Base-by-base conservation (phyloP, 2,329 filamentous ascomycete species). In the Dactylellina cionopaga region DNA sequence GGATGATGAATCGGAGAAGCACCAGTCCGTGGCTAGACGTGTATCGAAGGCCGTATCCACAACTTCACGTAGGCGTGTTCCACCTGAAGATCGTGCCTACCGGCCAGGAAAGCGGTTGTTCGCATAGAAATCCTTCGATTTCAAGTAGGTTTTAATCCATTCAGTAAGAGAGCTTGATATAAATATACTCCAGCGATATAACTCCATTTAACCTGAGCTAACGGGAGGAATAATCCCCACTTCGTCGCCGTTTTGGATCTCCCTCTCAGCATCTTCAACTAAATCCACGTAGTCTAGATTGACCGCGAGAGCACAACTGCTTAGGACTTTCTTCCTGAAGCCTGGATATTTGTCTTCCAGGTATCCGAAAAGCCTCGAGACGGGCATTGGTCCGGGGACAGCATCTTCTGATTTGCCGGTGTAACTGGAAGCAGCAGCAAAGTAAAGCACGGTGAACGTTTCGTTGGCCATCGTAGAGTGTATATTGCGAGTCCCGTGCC, bases 141-240 rank as follows among this genome's bases (percentile, higher is more conserved):
- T 15, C 22, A 2, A 13, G 10, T 49, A 6, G n/a, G 43, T 22
- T 29, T 41, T 31, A 17, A 24, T 4, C 22, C 19, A 19, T 19
- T 25, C 3, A 1, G n/a, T n/a, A n/a, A n/a, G n/a, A 5, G n/a
- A 17, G 25, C 29, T 13, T 22, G 49, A 5, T 5, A 24, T 15
- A 44, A 11, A 19, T 11, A 24, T 5, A 19, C 15, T 44, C 19
- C 13, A 17, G 19, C 11, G 35, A 4, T 41, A 13, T 17, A 17
- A n/a, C n/a, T n/a, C 25, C 19, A 46, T 3, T 19, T 69, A 95
- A 3, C 92, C 92, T 35, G 92, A 92, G 83, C 92, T 96, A 75
- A 96, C 92, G 7, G 92, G 92, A 31, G 92, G 92, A 65, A 96
- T 94, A 33, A 96, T 90, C 41, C 90, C 92, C 62, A 96, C 91